phyloP scores from a whole-genome alignment of 2,329 filamentous ascomycete species.

The Furcasterigmium furcatum region DNA sequence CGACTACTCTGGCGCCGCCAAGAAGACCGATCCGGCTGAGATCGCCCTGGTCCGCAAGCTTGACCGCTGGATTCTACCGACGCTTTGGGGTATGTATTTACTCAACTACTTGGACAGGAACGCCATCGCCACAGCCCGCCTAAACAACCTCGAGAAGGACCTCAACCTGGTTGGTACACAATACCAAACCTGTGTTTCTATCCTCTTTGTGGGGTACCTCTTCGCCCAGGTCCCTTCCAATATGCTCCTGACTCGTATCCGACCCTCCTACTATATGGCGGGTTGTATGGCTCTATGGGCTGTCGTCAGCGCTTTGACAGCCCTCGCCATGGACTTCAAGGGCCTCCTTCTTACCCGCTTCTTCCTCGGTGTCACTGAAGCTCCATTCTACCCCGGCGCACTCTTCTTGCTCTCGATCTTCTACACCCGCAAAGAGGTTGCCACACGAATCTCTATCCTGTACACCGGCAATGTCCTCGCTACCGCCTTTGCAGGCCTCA shows the following conservation, averaged over 20 bases:
- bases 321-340: constrained; percentile 24
- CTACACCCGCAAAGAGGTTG: constrained; percentile 35
- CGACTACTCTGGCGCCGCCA: too few species aligned
- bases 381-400: constrained; percentile 22
- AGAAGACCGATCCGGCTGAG: too few species aligned
- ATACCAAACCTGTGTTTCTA: not conserved
- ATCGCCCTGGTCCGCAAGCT: constrained; percentile 33
- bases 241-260: constrained; percentile 7
- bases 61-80: constrained; percentile 24
- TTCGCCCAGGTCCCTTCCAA: constrained; percentile 2
- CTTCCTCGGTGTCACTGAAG: constrained; percentile 34
- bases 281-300: constrained; percentile 8
- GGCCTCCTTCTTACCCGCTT: constrained; percentile 26
- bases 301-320: constrained; percentile 17
- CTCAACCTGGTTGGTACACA: not conserved
- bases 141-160: not conserved
- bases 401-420: constrained; percentile 21
- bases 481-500: constrained; percentile 17
- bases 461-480: constrained; percentile 24
- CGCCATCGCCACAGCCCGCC: constrained; percentile 9
- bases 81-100: constrained; percentile 28
- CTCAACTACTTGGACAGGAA: constrained; percentile 17
- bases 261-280: constrained; percentile 6
- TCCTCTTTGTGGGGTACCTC: too few species aligned
- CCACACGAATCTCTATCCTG: constrained; percentile 28